A percentile compares a stretch with the other conserved stretches of the same genome.
Evolutionary conservation across 2,329 filamentous ascomycete species (phyloP).

Genomic region (Alternaria tenuissima): DNA sequence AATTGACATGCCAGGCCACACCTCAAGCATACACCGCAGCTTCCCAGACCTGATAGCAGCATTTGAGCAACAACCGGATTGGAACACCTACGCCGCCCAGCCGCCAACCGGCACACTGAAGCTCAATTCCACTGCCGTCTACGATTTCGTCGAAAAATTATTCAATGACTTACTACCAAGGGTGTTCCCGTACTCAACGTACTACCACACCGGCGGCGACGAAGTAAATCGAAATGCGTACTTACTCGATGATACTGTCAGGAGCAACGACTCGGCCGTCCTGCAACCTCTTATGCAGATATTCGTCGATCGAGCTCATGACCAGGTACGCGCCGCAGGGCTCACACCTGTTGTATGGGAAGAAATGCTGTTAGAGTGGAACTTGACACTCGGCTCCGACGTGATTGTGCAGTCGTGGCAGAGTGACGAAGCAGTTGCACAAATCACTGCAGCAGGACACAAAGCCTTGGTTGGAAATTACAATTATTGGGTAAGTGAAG

Average conservation of each 20-base stretch:
- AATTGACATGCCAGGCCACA: slow-evolving; percentile 84
- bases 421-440: slow-evolving; percentile 67
- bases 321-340: slow-evolving; percentile 68
- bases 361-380: slow-evolving; percentile 82
- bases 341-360: slow-evolving; percentile 86
- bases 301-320: slow-evolving; percentile 76
- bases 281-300: slow-evolving; percentile 79
- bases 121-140: slow-evolving; percentile 75
- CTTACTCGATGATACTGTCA: slow-evolving; percentile 72
- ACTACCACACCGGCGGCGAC: slow-evolving; percentile 89
- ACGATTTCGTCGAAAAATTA: slow-evolving; percentile 74
- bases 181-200: slow-evolving; percentile 66
- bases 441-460: slow-evolving; percentile 69
- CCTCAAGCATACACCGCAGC: slow-evolving; percentile 70
- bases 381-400: slow-evolving; percentile 73
- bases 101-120: slow-evolving; percentile 72
- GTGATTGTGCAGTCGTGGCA: slow-evolving; percentile 84
- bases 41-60: slow-evolving; percentile 77
- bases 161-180: slow-evolving; percentile 78
- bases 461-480: slow-evolving; percentile 79
- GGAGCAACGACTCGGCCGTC: slow-evolving; percentile 69
- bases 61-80: slow-evolving; percentile 62
- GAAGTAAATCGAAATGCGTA: slow-evolving; percentile 84
- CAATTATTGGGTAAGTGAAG: slow-evolving; percentile 70
- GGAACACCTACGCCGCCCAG: slow-evolving; percentile 62